Conservation (phyloP, 2,329 filamentous ascomycete species). For the Fusarium sterilihyphosum region DNA sequence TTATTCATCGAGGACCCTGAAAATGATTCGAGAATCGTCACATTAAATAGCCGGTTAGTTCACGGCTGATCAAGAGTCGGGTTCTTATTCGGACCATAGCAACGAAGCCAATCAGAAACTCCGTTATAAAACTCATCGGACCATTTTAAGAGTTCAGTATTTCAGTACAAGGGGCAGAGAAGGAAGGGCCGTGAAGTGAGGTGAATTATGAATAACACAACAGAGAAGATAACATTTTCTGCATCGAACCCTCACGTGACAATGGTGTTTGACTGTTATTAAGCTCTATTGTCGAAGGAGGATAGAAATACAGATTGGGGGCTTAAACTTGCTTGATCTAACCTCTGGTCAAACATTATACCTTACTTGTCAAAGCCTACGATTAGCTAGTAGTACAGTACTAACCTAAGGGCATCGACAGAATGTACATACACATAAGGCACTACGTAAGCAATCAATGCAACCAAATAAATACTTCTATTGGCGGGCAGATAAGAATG, state of each 20-base stretch:
- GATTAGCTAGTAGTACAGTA: not conserved
- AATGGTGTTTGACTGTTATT: not conserved
- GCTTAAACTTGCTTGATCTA: not conserved
- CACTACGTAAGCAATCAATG: conserved; percentile 17
- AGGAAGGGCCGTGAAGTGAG: not conserved
- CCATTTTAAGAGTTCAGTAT: conserved; percentile 24
- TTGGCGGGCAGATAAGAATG: conserved; percentile 34
- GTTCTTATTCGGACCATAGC: conserved; percentile 42
- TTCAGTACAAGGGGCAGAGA: not conserved
- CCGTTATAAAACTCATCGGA: conserved; percentile 31
- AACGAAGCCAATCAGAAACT: conserved; percentile 24
- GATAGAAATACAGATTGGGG: not conserved
- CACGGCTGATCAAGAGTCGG: conserved; percentile 27
- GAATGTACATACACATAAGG: not conserved
- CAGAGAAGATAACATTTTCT: not conserved
- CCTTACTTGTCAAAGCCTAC: not conserved
- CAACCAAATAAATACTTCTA: not conserved
- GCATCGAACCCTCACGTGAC: not conserved
- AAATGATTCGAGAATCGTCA: conserved; percentile 39
- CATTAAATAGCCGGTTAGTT: conserved; percentile 22
- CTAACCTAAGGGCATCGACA: not conserved
- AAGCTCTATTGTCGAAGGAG: conserved; percentile 3
- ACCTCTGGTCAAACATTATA: not conserved
- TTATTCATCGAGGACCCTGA: conserved; percentile 43
- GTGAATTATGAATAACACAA: not conserved